Conservation (phyloP, 352 stramenopile genomes). For the Globisporangium spiculum region DNA sequence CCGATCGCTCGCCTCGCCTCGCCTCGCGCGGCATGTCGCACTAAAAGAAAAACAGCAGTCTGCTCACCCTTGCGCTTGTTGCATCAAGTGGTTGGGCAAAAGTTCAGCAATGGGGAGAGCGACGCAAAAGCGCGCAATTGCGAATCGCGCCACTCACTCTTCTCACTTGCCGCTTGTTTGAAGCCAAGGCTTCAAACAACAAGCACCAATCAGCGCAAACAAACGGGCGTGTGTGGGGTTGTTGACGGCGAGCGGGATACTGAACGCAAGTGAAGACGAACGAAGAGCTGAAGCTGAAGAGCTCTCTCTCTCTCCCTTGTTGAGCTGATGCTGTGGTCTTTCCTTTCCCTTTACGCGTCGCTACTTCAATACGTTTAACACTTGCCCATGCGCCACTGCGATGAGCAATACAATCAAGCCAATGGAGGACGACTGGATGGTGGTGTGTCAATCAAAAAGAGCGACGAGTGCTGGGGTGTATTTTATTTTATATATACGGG, state of each 20-base stretch:
- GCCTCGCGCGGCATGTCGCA: conserved; percentile 3
- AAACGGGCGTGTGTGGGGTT: not conserved
- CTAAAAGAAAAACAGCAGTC: too few relatives aligned
- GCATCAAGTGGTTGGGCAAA: not conserved
- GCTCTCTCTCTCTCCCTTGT: not conserved
- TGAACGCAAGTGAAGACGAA: not conserved
- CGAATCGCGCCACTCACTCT: not conserved
- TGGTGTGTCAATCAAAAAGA: not conserved
- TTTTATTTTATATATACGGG: conserved; percentile 7
- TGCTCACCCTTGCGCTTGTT: too few relatives aligned
- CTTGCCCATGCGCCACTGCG: too few relatives aligned
- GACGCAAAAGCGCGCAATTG: not conserved
- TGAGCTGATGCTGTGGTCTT: not conserved
- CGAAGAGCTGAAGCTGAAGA: not conserved
- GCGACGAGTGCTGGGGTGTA: conserved; percentile 5
- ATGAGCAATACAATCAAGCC: too few relatives aligned
- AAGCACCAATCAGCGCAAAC: not conserved
- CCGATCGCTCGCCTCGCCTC: not conserved
- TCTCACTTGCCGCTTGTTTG: too few relatives aligned
- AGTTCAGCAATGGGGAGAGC: not conserved
- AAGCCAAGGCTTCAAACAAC: not conserved
- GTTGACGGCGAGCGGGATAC: not conserved
- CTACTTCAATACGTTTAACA: not conserved
- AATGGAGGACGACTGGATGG: not conserved
- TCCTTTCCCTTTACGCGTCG: not conserved